Base-by-base conservation (phyloP, 345 rosid genomes). In the Syzygium jambos region DNA sequence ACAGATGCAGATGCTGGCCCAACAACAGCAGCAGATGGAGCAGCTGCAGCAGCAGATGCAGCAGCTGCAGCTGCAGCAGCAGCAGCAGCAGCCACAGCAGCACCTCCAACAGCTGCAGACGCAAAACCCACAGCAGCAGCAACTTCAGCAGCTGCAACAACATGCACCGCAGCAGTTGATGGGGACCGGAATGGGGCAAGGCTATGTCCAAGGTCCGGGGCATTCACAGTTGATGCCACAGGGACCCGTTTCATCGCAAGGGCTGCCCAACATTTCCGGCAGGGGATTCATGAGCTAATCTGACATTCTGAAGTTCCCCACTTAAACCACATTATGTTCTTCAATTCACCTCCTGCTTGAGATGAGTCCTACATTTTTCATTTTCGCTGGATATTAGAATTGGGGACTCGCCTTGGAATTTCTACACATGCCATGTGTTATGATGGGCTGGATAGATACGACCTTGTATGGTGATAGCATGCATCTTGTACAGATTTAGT, bases 171-270 rank as follows among this genome's bases (percentile, higher is more conserved):
- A 90, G 73, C 93, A 89, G 80, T 73, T 73, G 80, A 88, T 94
- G 77, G 95, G 80, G 23, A 34, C 46, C 0, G 80, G 94, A 89
- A 94, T 96, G 94, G 95, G 93, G 89, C 95, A 94, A 91, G 89
- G 93, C 85, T 96, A 95, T 91, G 93, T 88, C 84, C 98, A 95
- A 95, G 96, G 93, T 87, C 92, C 98, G 25, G 92, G 92, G 49
- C 90, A 93, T 30, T 88, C 95, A 38, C 96, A 94, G 55, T 91
- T 94, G 86, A 93, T 93, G 86, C 86, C 97, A 85, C 96, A 95
- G 85, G 94, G 92, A 55, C 96, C 94, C 86, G 95, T 95, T 88
- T 88, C 96, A 87, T 90, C 96, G 14, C 99, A 97, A 85, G 97
- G 93, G 23, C 93, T 94, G 52, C 85, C 95, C 54, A 95, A 91